These are phyloP conservation scores for Phytophthora citrophthora DNA, from an alignment of 352 stramenopile genomes.

Conservation along the genomic window DNA sequence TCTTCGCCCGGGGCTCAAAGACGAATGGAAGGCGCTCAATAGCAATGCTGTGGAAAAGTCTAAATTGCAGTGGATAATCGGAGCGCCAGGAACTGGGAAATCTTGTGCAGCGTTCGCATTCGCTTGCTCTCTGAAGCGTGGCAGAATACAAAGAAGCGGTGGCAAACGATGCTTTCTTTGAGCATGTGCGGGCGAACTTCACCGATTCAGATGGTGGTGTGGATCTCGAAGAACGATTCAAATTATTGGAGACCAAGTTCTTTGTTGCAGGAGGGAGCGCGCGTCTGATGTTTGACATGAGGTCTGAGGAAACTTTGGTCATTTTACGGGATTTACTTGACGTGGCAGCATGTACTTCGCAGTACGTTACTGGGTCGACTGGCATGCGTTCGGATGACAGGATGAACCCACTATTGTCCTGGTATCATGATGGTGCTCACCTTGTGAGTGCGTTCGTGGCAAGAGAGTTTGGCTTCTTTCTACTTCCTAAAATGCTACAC, in stretches of 20 bases:
- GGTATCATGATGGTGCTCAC: neutral
- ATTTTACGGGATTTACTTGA: neutral
- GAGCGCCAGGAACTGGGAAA: no score
- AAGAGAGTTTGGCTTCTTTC: neutral
- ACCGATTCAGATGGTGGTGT: no score
- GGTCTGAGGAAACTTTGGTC: neutral
- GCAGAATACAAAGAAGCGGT: no score
- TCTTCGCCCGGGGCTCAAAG: no score
- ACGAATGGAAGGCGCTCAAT: no score
- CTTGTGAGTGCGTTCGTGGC: constrained; percentile 9
- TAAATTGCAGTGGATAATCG: no score
- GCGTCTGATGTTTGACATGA: constrained; percentile 15
- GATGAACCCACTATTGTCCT: constrained; percentile 6
- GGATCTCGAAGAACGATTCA: no score
- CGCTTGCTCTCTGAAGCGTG: no score
- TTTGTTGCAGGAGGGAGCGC: constrained; percentile 6
- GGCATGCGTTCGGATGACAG: neutral
- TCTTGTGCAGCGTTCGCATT: no score
- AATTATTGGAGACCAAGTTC: constrained; percentile 7
- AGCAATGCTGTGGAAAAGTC: no score
- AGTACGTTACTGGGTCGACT: neutral
- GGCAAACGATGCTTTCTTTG: no score
- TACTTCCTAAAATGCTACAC: neutral
- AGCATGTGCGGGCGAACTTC: no score
- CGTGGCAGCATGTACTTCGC: neutral